Evolutionary conservation across 805 yeast genomes (phyloP).

Genomic region (Yarrowia hollandica): DNA sequence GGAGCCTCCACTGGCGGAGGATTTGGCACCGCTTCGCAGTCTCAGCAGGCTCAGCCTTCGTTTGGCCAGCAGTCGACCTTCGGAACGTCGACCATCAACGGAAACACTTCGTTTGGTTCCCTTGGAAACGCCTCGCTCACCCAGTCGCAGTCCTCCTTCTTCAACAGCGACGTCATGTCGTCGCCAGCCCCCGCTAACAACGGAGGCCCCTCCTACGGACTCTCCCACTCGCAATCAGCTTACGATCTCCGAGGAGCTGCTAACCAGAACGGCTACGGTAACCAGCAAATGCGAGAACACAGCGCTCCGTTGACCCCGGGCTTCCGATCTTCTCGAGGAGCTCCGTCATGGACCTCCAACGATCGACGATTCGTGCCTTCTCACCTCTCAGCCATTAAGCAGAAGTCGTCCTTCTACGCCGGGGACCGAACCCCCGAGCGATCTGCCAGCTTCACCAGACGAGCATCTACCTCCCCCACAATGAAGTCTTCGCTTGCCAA

Average conservation of each 20-base stretch:
- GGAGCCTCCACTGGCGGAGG: background rate
- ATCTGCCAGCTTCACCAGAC: slow-evolving; percentile 2
- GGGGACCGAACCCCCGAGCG: slow-evolving; percentile 22
- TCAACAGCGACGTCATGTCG: background rate
- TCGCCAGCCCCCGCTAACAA: background rate
- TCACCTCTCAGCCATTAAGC: slow-evolving; percentile 21
- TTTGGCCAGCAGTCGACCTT: slow-evolving; percentile 13
- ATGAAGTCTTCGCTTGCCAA: slow-evolving; percentile 9
- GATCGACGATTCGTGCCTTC: slow-evolving; percentile 31
- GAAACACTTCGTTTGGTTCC: slow-evolving; percentile 17
- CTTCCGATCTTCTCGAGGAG: slow-evolving; percentile 13
- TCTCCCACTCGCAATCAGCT: slow-evolving; percentile 26
- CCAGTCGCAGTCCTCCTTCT: slow-evolving; percentile 12
- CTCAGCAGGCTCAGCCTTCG: background rate
- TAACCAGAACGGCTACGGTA: background rate
- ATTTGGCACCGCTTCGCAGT: background rate
- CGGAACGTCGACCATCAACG: slow-evolving; percentile 11
- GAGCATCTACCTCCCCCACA: slow-evolving; percentile 14
- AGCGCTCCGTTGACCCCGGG: slow-evolving; percentile 21
- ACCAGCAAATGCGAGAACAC: background rate
- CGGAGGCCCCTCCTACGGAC: background rate
- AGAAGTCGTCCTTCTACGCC: slow-evolving; percentile 29
- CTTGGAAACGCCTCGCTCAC: slow-evolving; percentile 12
- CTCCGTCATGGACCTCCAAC: slow-evolving; percentile 29
- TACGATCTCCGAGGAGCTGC: slow-evolving; percentile 12